Evolutionary conservation across 2,329 filamentous ascomycete species (phyloP).

Genomic region (Botrytis galanthina): DNA sequence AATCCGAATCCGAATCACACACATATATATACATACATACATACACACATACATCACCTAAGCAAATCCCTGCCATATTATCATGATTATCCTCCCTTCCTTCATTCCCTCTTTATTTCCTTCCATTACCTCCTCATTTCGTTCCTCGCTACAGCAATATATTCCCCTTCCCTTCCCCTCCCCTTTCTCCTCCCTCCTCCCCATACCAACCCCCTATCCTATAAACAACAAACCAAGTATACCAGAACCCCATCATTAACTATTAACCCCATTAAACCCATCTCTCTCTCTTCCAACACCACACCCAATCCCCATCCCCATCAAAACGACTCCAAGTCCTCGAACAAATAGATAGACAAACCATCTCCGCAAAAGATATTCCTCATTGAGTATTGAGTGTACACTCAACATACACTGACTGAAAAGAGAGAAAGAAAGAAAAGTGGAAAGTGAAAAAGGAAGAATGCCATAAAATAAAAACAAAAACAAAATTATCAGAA

Average conservation of each 20-base stretch:
- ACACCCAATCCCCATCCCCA: not conserved
- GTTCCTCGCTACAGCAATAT: not conserved
- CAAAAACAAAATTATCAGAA: not conserved
- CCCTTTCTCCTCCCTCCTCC: not conserved
- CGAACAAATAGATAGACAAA: not conserved
- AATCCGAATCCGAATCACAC: no score
- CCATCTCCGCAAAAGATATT: not conserved
- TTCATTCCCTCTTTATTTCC: not conserved
- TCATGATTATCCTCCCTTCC: not conserved
- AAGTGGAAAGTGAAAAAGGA: not conserved
- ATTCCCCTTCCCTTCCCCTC: not conserved
- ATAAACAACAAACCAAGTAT: not conserved
- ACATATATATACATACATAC: no score
- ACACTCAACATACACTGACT: not conserved
- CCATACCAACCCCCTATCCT: not conserved
- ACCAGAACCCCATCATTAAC: not conserved
- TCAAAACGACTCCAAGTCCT: no score
- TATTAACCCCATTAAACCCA: no score
- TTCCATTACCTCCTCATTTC: not conserved
- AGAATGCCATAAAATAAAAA: not conserved
- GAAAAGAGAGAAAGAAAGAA: not conserved
- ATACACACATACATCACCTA: no score
- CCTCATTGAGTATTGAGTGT: not conserved
- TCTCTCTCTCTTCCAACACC: no score
- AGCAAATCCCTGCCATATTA: not conserved